phyloP scores from a whole-genome alignment of 805 yeast genomes.

The Candida namnaoensis region DNA sequence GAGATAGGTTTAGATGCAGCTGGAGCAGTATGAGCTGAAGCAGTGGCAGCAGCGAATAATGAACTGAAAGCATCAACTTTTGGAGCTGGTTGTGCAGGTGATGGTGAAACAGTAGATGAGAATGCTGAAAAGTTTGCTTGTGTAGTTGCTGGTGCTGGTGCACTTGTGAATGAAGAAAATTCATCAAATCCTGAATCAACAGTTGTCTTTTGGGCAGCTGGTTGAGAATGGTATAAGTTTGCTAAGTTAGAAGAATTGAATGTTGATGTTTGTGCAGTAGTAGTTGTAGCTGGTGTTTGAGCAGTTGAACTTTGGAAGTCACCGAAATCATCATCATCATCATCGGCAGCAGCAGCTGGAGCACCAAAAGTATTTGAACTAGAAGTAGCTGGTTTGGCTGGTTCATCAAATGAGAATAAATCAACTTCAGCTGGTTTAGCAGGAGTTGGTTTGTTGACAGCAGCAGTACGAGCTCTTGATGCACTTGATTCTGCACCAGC shows the following conservation, averaged over 20 bases:
- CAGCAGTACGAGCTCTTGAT: too few species aligned
- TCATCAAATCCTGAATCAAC: conserved; percentile 15
- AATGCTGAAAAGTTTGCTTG: neutral
- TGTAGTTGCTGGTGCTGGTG: neutral
- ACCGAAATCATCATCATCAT: conserved; percentile 69
- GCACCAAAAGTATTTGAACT: conserved; percentile 6
- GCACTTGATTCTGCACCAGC: conserved; percentile 20
- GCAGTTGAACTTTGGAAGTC: conserved; percentile 71
- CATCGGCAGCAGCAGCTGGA: conserved; percentile 26
- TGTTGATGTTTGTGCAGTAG: conserved; percentile 4
- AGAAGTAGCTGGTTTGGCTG: conserved; percentile 8
- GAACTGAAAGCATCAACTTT: conserved; percentile 66
- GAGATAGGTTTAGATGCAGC: conserved; percentile 1
- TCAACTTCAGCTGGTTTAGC: conserved; percentile 30
- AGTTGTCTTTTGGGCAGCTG: conserved; percentile 10
- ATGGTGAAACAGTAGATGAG: neutral
- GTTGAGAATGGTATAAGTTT: conserved; percentile 20
- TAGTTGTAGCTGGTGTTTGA: conserved; percentile 16
- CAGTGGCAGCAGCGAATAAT: conserved; percentile 57
- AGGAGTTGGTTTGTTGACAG: conserved; percentile 23
- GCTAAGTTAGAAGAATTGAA: conserved; percentile 20
- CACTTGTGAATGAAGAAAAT: conserved; percentile 11
- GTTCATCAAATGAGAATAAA: conserved; percentile 36
- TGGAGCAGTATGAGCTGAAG: conserved; percentile 16
- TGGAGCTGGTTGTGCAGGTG: conserved; percentile 21